phyloP scores from a whole-genome alignment of 176 grass and related monocot species.

The Raddia guianensis region DNA sequence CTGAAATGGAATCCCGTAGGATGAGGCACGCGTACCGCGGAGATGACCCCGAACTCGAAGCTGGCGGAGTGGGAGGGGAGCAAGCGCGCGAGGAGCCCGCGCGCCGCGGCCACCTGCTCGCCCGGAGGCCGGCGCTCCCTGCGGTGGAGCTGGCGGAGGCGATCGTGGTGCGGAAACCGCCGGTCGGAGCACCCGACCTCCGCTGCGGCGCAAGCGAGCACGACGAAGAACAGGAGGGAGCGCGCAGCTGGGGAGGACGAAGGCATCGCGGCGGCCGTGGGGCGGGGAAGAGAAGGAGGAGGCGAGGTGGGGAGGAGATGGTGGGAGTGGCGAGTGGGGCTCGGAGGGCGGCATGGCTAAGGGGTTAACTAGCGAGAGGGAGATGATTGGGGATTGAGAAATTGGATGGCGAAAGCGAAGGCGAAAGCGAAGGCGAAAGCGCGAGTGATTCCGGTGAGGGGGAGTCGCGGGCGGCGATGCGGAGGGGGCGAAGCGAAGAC shows the following conservation, averaged over 20 bases:
- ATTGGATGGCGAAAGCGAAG: constrained; percentile 45
- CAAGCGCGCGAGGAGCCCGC: constrained; percentile 51
- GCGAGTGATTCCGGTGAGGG: constrained; percentile 18
- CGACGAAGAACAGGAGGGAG: constrained; percentile 22
- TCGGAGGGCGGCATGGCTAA: constrained; percentile 32
- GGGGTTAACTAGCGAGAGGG: constrained; percentile 33
- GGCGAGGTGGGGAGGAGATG: neutral
- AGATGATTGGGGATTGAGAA: constrained; percentile 8
- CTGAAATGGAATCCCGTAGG: neutral
- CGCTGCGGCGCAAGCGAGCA: constrained; percentile 37
- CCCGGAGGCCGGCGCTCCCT: constrained; percentile 38
- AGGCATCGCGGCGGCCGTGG: constrained; percentile 18
- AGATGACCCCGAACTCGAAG: constrained; percentile 63
- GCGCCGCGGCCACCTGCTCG: constrained; percentile 54
- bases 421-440: constrained; percentile 1
- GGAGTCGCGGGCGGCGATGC: constrained; percentile 20
- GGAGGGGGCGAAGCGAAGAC: constrained; percentile 25
- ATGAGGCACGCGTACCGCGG: constrained; percentile 47
- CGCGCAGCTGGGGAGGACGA: neutral
- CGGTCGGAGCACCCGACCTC: neutral
- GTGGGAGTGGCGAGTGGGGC: constrained; percentile 24
- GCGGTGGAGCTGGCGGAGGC: constrained; percentile 56
- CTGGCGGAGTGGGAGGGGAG: constrained; percentile 64
- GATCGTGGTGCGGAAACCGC: constrained; percentile 51
- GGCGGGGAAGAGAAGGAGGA: neutral